Evolutionary conservation across 1,284 basidiomycete species (phyloP), one percentile per base, ranked within the genome.

Genomic region (Ceratobasidium papillatum): DNA sequence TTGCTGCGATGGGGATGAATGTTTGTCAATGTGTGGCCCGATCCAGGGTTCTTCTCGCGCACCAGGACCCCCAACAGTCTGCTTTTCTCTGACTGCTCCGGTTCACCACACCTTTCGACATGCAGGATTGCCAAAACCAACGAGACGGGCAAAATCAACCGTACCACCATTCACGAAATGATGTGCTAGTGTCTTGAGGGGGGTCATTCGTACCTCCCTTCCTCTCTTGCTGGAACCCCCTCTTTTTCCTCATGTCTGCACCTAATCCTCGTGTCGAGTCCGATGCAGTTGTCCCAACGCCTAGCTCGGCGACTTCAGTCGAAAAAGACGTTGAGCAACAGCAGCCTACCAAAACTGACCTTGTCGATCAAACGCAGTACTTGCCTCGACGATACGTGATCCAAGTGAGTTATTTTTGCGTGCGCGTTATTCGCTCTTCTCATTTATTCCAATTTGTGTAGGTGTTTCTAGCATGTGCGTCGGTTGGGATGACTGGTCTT

Each of bases 401-500:
- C 19, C 45, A 51, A 14, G 63, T 65, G 63, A 65, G 63, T 30
- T 12, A 38, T 52, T 52, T 65, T 65, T 14, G 49, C 47, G 49
- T 7, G 8, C 32, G 47, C 47, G n/a, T 51, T 64, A 64, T 64
- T 51, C 38, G 32, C 32, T 52, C 34, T 38, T 51, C 38, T 36
- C 22, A 25, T 38, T 38, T 14, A 19, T 25, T 27, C 25, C n/a
- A n/a, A n/a, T 38, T 32, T 36, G 9, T 7, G n/a, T 1, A 64
- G 45, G 62, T 65, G 4, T 65, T 65, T n/a, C 47, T 65, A 3
- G 47, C 63, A 52, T 65, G 63, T 14, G 63, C 63, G 30, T 65
- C 63, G 1, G 34, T 52, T 22, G 47, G 47, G 1, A 52, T 52
- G 30, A 52, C 47, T 22, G 47, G 47, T 1, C 77, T 80, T 61